A percentile compares a stretch with the other conserved stretches of the same genome.
These are phyloP conservation scores for Nitzschia palea DNA, from an alignment of 108 stramenopile genomes.

Conservation along the genomic window DNA sequence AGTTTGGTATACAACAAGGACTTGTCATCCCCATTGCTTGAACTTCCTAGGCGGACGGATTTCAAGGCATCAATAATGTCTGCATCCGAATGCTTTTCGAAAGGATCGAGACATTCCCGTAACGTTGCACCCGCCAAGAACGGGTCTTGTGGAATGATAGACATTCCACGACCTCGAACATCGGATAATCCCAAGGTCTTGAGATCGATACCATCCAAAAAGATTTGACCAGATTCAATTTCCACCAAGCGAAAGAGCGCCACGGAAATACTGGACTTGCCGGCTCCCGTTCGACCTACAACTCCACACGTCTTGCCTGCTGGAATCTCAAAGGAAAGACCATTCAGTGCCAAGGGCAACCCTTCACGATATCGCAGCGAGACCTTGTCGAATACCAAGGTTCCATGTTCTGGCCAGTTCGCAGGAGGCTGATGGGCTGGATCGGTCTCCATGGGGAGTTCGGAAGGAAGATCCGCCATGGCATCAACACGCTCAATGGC, in stretches of 20 bases:
- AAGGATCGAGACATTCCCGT: constrained; percentile 93
- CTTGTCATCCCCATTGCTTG: neutral
- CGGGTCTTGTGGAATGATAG: constrained; percentile 96
- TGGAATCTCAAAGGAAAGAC: constrained; percentile 66
- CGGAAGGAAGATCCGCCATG: constrained; percentile 69
- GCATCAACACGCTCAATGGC: constrained; percentile 77
- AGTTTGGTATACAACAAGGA: constrained; percentile 41
- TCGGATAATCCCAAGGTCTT: constrained; percentile 68
- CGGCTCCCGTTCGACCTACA: constrained; percentile 76
- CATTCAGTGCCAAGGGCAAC: constrained; percentile 71
- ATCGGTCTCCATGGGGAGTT: constrained; percentile 46
- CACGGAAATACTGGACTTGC: constrained; percentile 62
- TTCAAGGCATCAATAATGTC: constrained; percentile 77
- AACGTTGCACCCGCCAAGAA: constrained; percentile 91
- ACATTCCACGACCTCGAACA: constrained; percentile 75
- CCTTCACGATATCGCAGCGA: constrained; percentile 72
- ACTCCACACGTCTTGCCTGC: constrained; percentile 75
- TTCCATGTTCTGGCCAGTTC: constrained; percentile 69
- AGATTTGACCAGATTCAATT: constrained; percentile 75
- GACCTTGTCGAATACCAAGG: constrained; percentile 65
- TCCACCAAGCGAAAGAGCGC: constrained; percentile 84
- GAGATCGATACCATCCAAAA: constrained; percentile 82
- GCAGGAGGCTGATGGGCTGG: constrained; percentile 12
- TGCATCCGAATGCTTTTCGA: constrained; percentile 60
- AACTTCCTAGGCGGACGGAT: constrained; percentile 46